Base-by-base conservation (phyloP, 2,329 filamentous ascomycete genomes). In the Chaetomiaceae sp. region DNA sequence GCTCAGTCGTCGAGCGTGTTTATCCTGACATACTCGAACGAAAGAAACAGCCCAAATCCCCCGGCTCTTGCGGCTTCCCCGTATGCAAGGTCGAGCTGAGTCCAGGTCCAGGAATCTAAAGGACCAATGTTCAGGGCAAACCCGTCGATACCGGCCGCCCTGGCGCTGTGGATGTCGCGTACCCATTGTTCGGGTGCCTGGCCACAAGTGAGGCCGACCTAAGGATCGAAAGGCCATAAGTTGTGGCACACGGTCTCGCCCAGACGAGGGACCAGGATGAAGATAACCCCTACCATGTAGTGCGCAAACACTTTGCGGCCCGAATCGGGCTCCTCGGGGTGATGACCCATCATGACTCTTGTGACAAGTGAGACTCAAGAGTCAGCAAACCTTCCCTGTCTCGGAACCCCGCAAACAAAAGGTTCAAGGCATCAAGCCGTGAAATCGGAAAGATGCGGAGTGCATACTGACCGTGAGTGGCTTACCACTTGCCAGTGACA, bases 121-220 rank as follows among this genome's bases (percentile, higher is more conserved):
- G 66, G 63, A 3, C 66, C 69, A 20, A 70, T 64, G 57, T 71
- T 72, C 40, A 72, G 64, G n/a, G 68, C 69, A 55, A 72, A 72
- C 19, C 67, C 69, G 54, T 72, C 68, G 48, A 70, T 68, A 27
- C 70, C 68, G 2, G 67, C 66, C 13, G 64, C 53, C 47, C 68
- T 56, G 14, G 68, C 69, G 12, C 62, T 55, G n/a, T 42, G 42
- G 44, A 71, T 65, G 48, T 71, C 68, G 13, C 60, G 58, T 42
- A 48, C 35, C 67, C 67, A 70, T 48, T 66, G 62, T 21, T 60
- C 53, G 13, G 48, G 46, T 1, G 57, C 49, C 49, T 70, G 67
- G 23, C 56, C 58, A 48, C 60, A 55, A 12, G 66, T 65, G 33
- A 70, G 58, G 45, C 67, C 67, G 45, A 68, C 63, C 63, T 65